These are phyloP conservation scores for Amanita rimosa DNA, from an alignment of 768 basidiomycete genomes.

Conservation along the genomic window DNA sequence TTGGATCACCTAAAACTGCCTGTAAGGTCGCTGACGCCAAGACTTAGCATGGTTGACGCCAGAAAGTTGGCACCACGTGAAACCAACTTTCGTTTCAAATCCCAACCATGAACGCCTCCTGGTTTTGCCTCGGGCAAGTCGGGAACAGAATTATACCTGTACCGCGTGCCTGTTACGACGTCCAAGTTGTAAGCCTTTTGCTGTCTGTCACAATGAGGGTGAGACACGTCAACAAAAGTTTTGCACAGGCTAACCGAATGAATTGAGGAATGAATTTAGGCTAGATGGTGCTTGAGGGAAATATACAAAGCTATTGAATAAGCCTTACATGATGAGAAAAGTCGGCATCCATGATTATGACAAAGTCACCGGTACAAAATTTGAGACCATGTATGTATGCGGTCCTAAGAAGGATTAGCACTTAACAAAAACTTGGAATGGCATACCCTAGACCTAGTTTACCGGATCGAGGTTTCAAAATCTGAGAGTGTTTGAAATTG, in stretches of 20 bases:
- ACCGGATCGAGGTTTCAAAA: constrained; percentile 79
- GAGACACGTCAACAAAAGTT: not conserved
- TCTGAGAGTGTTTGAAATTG: constrained; percentile 23
- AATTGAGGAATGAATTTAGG: constrained; percentile 94
- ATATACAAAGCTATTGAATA: not conserved
- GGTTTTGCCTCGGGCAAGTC: constrained; percentile 46
- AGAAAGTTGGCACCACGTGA: constrained; percentile 86
- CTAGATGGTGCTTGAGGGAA: constrained; percentile 22
- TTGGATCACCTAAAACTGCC: constrained; percentile 72
- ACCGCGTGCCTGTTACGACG: constrained; percentile 90
- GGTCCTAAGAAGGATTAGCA: constrained; percentile 38
- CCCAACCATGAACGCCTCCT: constrained; percentile 91
- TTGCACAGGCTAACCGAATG: constrained; percentile 41
- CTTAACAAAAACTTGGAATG: not conserved
- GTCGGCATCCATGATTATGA: constrained; percentile 96
- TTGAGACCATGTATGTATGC: constrained; percentile 90
- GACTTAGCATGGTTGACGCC: constrained; percentile 74
- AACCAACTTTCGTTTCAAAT: constrained; percentile 80
- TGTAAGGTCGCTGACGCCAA: constrained; percentile 84
- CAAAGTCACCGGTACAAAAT: constrained; percentile 85
- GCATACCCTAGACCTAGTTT: constrained; percentile 84
- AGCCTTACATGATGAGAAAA: constrained; percentile 79
- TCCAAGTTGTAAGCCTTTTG: constrained; percentile 84
- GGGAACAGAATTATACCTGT: constrained; percentile 53
- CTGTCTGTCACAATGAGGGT: constrained; percentile 32